phyloP scores from a whole-genome alignment of 2,329 filamentous ascomycete species.

The Moelleriella libera region DNA sequence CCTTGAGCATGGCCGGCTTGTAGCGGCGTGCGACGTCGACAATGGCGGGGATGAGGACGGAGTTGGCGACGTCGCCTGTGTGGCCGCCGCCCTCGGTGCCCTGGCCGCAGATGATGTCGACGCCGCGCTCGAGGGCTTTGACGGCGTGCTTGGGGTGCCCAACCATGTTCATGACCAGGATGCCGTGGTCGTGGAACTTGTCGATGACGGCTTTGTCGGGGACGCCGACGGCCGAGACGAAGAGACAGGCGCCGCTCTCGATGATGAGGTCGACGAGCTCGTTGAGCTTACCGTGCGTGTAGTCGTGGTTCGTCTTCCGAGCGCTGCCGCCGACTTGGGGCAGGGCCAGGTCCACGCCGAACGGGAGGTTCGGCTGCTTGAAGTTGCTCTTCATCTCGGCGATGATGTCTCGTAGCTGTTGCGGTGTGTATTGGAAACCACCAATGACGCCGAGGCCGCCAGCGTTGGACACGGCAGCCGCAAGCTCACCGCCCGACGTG shows the following conservation, averaged over 20 bases:
- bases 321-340: conserved; percentile 77
- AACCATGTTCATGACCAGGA: conserved; percentile 95
- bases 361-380: conserved; percentile 52
- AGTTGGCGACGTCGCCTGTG: conserved; percentile 75
- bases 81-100: conserved; percentile 90
- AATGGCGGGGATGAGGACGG: conserved; percentile 75
- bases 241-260: conserved; percentile 67
- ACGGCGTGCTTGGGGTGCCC: conserved; percentile 82
- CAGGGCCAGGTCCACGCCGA: conserved; percentile 83
- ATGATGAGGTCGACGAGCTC: conserved; percentile 81
- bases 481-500: conserved; percentile 63
- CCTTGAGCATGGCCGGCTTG: conserved; percentile 53
- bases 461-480: conserved; percentile 78
- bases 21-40: conserved; percentile 70
- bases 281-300: conserved; percentile 78
- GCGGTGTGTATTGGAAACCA: conserved; percentile 57
- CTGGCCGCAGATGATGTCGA: conserved; percentile 85
- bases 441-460: conserved; percentile 71
- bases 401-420: conserved; percentile 66
- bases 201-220: conserved; percentile 63
- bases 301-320: conserved; percentile 88
- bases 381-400: conserved; percentile 73
- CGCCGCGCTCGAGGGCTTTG: conserved; percentile 75
- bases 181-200: conserved; percentile 61
- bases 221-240: conserved; percentile 80